These are phyloP conservation scores for Acanthamoeba lenticulata DNA, from an alignment of 208 protist genomes.

Conservation along the genomic window DNA sequence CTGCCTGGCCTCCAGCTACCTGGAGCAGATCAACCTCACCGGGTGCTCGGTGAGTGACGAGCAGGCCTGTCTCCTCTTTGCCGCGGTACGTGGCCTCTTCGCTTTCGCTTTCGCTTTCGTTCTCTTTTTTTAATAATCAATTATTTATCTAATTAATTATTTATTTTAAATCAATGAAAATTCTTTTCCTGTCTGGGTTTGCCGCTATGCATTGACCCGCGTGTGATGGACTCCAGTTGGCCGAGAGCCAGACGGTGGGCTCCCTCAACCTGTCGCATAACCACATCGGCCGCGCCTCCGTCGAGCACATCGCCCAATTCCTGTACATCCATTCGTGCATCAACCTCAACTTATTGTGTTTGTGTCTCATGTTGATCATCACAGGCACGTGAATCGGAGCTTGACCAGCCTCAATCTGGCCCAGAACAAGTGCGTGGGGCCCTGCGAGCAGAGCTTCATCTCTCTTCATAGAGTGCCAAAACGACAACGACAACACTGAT, in stretches of 20 bases:
- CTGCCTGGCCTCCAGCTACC: neutral
- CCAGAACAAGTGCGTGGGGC: neutral
- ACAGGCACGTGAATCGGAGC: neutral
- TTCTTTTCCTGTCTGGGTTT: too few species aligned
- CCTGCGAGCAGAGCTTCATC: neutral
- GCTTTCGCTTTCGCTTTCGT: neutral
- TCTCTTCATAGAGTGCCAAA: neutral
- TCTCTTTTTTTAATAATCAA: too few species aligned
- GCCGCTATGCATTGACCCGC: too few species aligned
- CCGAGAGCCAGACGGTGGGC: neutral
- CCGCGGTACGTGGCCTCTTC: neutral
- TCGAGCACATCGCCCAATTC: conserved; percentile 58
- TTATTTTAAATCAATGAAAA: too few species aligned
- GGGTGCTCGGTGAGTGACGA: conserved; percentile 6
- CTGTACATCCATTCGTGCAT: neutral
- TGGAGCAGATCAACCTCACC: conserved; percentile 24
- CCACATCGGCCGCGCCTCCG: neutral
- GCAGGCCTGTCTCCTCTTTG: conserved; percentile 28
- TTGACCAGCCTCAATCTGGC: conserved; percentile 22
- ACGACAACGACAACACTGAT: neutral
- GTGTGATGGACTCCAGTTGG: neutral
- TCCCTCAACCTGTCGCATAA: conserved; percentile 18
- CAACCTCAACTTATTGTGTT: neutral
- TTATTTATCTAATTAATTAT: too few species aligned
- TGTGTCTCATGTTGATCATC: neutral